Evolutionary conservation across 441 rosid species (phyloP).

Genomic region (Bocquillonia castaneifolia): DNA sequence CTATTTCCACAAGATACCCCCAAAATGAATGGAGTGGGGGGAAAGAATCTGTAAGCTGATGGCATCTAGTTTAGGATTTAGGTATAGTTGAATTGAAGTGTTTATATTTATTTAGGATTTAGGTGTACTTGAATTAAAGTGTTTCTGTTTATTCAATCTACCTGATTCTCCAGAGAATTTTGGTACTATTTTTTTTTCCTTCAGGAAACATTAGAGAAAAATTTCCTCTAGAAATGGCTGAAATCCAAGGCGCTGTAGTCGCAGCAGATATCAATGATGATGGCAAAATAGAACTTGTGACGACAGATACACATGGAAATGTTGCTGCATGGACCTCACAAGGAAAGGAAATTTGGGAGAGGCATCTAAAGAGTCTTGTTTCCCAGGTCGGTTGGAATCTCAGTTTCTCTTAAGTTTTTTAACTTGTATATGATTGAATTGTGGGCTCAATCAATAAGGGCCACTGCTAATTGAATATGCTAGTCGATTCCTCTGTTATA

Average conservation of each 20-base stretch:
- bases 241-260: constrained; percentile 92
- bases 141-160: not conserved
- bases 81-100: not conserved
- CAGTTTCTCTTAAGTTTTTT: constrained; percentile 8
- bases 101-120: not conserved
- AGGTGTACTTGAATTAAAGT: not conserved
- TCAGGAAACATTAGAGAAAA: constrained; percentile 78
- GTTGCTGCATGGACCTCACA: constrained; percentile 97
- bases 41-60: not conserved
- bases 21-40: not conserved
- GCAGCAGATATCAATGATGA: constrained; percentile 99
- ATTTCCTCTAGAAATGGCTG: constrained; percentile 98
- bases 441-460: constrained; percentile 4
- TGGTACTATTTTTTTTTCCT: constrained; percentile 24
- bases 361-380: constrained; percentile 83
- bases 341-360: constrained; percentile 90
- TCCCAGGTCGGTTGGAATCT: constrained; percentile 60
- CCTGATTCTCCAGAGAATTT: constrained; percentile 19
- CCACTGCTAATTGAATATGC: not conserved
- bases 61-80: not conserved
- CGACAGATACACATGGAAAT: constrained; percentile 96
- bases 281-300: constrained; percentile 95
- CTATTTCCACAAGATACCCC: not conserved
- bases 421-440: not conserved
- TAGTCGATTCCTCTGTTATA: constrained; percentile 2